These are phyloP conservation scores for Stramenopiles sp. DNA, from an alignment of 352 stramenopile species.

Conservation along the genomic window DNA sequence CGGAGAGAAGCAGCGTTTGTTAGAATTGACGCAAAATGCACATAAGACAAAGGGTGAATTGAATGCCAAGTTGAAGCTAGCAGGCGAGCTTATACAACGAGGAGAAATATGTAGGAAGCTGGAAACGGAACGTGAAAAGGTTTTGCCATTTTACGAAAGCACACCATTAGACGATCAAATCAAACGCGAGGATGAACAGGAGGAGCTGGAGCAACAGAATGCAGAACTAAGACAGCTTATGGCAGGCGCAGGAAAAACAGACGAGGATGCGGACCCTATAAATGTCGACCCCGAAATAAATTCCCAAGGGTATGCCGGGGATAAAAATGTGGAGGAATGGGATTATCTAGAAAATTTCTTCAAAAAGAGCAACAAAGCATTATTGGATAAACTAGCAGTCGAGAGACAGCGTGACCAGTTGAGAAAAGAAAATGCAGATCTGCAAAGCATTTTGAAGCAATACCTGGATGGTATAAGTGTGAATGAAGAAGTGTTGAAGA, in stretches of 20 bases:
- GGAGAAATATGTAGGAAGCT: slow-evolving; percentile 66
- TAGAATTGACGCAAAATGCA: slow-evolving; percentile 50
- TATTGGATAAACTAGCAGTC: slow-evolving; percentile 69
- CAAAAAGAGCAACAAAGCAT: slow-evolving; percentile 80
- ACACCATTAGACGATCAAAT: slow-evolving; percentile 37
- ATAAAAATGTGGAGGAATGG: slow-evolving; percentile 41
- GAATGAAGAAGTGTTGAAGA: slow-evolving; percentile 64
- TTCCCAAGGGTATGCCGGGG: background rate
- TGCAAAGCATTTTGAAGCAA: slow-evolving; percentile 67
- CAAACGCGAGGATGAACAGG: slow-evolving; percentile 19
- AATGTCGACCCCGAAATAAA: background rate
- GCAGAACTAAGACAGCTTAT: background rate
- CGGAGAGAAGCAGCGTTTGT: slow-evolving; percentile 47
- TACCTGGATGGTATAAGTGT: slow-evolving; percentile 77
- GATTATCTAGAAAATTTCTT: slow-evolving; percentile 70
- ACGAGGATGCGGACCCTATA: background rate
- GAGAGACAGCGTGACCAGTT: slow-evolving; percentile 55
- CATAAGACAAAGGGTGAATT: slow-evolving; percentile 47
- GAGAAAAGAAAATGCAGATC: slow-evolving; percentile 59
- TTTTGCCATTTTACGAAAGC: slow-evolving; percentile 54
- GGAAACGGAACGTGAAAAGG: slow-evolving; percentile 68
- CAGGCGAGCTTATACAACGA: slow-evolving; percentile 58
- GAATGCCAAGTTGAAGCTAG: slow-evolving; percentile 38
- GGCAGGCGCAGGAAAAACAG: background rate
- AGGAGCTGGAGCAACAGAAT: slow-evolving; percentile 27